phyloP scores from a whole-genome alignment of 1,284 basidiomycete genomes.

The Polyporus tsugae region DNA sequence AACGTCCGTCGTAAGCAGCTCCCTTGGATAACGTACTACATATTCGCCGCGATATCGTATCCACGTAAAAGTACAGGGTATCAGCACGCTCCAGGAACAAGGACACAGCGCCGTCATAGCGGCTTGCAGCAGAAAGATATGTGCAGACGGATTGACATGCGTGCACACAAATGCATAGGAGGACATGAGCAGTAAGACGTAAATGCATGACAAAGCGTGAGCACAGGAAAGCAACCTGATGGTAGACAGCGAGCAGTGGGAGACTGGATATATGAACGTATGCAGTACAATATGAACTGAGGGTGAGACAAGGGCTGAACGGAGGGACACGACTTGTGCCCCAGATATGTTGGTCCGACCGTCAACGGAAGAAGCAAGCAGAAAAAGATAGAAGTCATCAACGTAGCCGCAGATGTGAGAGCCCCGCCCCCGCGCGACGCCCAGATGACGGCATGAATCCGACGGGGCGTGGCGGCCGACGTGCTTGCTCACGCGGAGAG shows the following conservation, averaged over 20 bases:
- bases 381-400: slow-evolving; percentile 2
- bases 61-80: background rate
- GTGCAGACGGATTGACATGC: background rate
- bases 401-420: background rate
- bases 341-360: background rate
- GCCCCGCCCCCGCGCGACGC: background rate
- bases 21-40: background rate
- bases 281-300: background rate
- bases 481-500: background rate
- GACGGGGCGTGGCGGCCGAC: background rate
- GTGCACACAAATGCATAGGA: background rate
- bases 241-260: slow-evolving; percentile 5
- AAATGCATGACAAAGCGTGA: background rate
- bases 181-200: background rate
- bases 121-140: background rate
- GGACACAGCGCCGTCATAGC: background rate
- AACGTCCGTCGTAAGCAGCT: background rate
- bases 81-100: background rate
- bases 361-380: background rate
- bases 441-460: background rate
- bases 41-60: background rate
- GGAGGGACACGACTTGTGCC: background rate
- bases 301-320: background rate
- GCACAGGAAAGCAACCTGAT: slow-evolving; percentile 1
- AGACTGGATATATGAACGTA: background rate